Conservation (phyloP, 176 grass and related monocot genomes). For the Phragmites australis region DNA sequence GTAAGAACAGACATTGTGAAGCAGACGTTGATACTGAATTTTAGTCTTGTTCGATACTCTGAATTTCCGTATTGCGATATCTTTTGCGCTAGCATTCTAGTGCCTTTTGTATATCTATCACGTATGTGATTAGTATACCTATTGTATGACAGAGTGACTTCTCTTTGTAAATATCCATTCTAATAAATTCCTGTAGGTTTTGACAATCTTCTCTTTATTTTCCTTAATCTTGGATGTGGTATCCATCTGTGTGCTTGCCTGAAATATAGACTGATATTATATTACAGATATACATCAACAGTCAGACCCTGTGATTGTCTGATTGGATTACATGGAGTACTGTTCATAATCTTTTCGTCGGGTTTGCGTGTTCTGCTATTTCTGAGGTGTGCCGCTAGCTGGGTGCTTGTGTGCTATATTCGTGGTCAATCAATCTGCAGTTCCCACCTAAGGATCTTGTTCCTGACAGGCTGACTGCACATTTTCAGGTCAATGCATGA, state of each 20-base stretch:
- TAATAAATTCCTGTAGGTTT: conserved; percentile 4
- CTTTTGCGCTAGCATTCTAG: background rate
- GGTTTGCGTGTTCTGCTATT: background rate
- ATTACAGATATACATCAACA: background rate
- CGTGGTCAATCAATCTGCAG: background rate
- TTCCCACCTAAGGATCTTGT: background rate
- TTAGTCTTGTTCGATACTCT: conserved; percentile 3
- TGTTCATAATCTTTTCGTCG: background rate
- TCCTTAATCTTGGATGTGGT: background rate
- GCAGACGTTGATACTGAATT: background rate
- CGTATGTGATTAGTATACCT: too few relatives aligned
- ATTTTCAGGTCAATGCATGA: background rate
- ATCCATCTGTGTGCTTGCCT: conserved; percentile 12
- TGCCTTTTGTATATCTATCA: too few relatives aligned
- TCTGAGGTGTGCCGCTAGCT: too few relatives aligned
- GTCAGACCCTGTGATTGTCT: background rate
- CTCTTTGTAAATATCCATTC: too few relatives aligned
- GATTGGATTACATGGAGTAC: too few relatives aligned
- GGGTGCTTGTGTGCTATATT: background rate
- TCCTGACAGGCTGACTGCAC: background rate
- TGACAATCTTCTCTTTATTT: background rate
- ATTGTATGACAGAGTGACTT: background rate
- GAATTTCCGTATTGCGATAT: background rate
- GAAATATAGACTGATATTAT: background rate
- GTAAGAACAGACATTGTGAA: background rate